These are phyloP conservation scores for Aspergillus quadrilineatus DNA, from an alignment of 2,329 filamentous ascomycete species.

Conservation along the genomic window DNA sequence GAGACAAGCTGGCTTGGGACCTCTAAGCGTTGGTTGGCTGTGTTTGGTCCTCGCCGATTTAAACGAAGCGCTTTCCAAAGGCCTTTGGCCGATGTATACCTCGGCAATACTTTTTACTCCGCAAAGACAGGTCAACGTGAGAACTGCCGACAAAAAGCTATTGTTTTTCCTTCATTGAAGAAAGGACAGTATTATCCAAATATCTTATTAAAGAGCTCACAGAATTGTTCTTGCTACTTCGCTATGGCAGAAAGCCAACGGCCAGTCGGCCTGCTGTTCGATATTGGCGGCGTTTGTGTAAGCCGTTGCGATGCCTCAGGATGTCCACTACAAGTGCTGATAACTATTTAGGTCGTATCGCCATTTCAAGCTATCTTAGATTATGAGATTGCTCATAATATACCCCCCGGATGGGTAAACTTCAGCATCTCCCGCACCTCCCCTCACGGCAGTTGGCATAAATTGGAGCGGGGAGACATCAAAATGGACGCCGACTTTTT, in stretches of 20 bases:
- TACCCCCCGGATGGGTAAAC: constrained; percentile 89
- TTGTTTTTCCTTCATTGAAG: background rate
- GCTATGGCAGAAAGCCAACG: constrained; percentile 44
- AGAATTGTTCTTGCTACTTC: background rate
- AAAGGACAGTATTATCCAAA: background rate
- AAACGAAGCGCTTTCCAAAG: background rate
- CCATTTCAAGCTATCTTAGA: constrained; percentile 92
- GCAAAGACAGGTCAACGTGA: background rate
- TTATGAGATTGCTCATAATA: constrained; percentile 73
- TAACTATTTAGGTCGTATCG: constrained; percentile 67
- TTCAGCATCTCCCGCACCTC: constrained; percentile 77
- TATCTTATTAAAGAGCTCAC: too few relatives aligned
- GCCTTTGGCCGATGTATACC: constrained; percentile 10
- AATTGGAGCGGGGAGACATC: constrained; percentile 80
- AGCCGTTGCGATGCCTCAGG: constrained; percentile 36
- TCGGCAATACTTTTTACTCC: constrained; percentile 14
- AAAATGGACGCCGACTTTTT: constrained; percentile 75
- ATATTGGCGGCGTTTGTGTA: constrained; percentile 96
- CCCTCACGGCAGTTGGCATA: constrained; percentile 82
- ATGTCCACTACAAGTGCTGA: background rate
- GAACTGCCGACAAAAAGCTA: too few relatives aligned
- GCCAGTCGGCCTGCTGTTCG: constrained; percentile 80
- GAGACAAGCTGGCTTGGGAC: too few relatives aligned
- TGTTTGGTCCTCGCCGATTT: too few relatives aligned
- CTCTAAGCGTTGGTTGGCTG: too few relatives aligned